These are phyloP conservation scores for Trichoderma aggressivum DNA, from an alignment of 2,329 filamentous ascomycete genomes.

Conservation along the genomic window DNA sequence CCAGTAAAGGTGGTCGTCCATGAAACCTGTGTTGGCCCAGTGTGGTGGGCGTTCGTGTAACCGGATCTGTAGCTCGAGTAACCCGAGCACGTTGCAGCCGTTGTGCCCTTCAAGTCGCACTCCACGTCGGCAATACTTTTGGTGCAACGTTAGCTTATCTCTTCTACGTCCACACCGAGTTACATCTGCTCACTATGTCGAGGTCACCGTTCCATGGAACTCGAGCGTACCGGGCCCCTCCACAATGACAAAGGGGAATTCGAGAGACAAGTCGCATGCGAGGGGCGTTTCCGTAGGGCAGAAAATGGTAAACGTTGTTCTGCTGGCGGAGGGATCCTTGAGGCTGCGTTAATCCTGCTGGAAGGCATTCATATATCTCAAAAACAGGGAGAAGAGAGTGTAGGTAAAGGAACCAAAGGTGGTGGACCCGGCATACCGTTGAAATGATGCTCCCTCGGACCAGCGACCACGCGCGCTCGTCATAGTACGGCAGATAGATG, in stretches of 20 bases:
- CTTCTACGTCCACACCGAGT: not conserved
- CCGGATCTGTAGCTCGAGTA: slow-evolving; percentile 44
- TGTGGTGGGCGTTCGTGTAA: slow-evolving; percentile 37
- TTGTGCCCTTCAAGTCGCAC: slow-evolving; percentile 42
- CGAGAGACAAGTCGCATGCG: slow-evolving; percentile 43
- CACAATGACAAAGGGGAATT: slow-evolving; percentile 46
- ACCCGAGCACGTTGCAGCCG: slow-evolving; percentile 46
- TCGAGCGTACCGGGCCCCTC: slow-evolving; percentile 44
- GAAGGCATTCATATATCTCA: not conserved
- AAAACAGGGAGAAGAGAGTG: not conserved
- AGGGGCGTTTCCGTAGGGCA: slow-evolving; percentile 41
- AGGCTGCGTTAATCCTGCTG: not conserved
- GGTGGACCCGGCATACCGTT: slow-evolving; percentile 31
- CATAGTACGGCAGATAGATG: slow-evolving; percentile 45
- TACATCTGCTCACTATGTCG: slow-evolving; percentile 38
- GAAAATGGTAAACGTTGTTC: slow-evolving; percentile 49
- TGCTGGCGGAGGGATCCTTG: slow-evolving; percentile 35
- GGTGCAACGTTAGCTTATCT: slow-evolving; percentile 10
- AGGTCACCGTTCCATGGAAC: slow-evolving; percentile 43
- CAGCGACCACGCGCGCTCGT: slow-evolving; percentile 40
- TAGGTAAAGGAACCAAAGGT: not conserved
- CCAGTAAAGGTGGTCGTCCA: slow-evolving; percentile 46
- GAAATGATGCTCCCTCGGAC: slow-evolving; percentile 46
- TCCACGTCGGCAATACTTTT: slow-evolving; percentile 45
- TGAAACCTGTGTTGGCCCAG: slow-evolving; percentile 42